These are phyloP conservation scores for Ophiostoma piceae DNA, from an alignment of 2,329 filamentous ascomycete genomes.

Conservation along the genomic window DNA sequence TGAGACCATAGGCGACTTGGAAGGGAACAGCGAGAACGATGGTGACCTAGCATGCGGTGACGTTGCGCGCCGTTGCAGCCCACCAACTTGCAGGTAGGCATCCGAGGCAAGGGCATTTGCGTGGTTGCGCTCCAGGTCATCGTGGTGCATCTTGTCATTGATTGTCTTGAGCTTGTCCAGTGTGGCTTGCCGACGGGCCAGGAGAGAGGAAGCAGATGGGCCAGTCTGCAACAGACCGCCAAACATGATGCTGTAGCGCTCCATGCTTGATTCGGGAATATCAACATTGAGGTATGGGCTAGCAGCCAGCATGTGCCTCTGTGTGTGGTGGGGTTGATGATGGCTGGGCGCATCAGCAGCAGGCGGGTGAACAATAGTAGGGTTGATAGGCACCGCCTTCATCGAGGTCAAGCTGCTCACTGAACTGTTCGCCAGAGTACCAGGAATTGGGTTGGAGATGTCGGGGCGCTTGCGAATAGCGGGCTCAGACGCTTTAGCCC, in stretches of 20 bases:
- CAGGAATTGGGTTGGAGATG: neutral
- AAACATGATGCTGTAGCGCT: slow-evolving; percentile 94
- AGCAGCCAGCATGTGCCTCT: slow-evolving; percentile 18
- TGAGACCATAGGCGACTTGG: slow-evolving; percentile 31
- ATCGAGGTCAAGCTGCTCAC: neutral
- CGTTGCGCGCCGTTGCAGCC: slow-evolving; percentile 41
- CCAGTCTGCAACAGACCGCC: slow-evolving; percentile 54
- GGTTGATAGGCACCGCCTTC: neutral
- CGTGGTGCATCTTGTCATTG: slow-evolving; percentile 41
- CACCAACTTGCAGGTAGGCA: neutral
- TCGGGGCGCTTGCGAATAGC: slow-evolving; percentile 19
- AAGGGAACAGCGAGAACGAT: slow-evolving; percentile 43
- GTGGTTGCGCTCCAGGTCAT: slow-evolving; percentile 29
- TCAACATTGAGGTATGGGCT: slow-evolving; percentile 61
- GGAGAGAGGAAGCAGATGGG: slow-evolving; percentile 38
- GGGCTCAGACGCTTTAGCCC: slow-evolving; percentile 27
- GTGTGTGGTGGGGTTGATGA: neutral
- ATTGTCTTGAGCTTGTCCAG: slow-evolving; percentile 53
- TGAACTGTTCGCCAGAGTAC: neutral
- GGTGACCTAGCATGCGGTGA: slow-evolving; percentile 46
- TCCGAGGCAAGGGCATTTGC: neutral
- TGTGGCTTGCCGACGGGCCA: slow-evolving; percentile 55
- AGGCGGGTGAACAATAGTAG: neutral
- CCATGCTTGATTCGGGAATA: slow-evolving; percentile 74
- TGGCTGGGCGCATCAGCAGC: neutral